Evolutionary conservation across 2,329 filamentous ascomycete species (phyloP), one percentile per base, ranked within the genome.

Genomic region (Leptographium radiaticola): DNA sequence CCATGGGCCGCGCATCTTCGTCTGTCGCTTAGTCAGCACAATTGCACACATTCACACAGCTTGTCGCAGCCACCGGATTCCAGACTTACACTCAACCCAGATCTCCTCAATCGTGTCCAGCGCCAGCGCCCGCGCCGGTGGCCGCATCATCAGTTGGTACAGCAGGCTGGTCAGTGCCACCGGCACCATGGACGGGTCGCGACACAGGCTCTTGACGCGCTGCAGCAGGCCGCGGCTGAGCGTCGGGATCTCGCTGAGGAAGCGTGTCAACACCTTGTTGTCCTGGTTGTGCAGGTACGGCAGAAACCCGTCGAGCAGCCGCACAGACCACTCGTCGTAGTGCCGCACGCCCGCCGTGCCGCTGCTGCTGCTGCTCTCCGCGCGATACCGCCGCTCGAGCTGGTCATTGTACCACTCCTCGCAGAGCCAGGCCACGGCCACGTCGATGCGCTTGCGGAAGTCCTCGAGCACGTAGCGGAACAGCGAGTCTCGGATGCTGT

Each of bases 391-490:
- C 49, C 64, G 71, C 57, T 66, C 70, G 59, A 71, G 69, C 66
- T 68, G 82, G 66, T 97, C 91, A 62, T 90, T 94, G 68, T 95
- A 97, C 91, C 93, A 98, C 69, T 98, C 93, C 67, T 98, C 93
- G 62, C 86, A 95, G 16, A 98, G 76, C 93, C 93, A 98, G 9
- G 85, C 84, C 51, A 97, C 89, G 1, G 89, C 91, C 25, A 93
- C 80, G 60, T 94, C 90, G 58, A 97, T 90, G 45, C 93, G 84
- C 58, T 79, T 83, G 53, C 91, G 83, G 70, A 95, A 98, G 65
- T 97, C 91, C 59, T 94, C 89, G 58, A 97, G 79, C 49, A 97
- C 79, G 66, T 95, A 96, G 53, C 80, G 77, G 68, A 89, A 93
- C 2, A 98, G 72, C 9, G 81, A 76, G 60, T 95, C 86, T 52